Conservation (phyloP, 768 basidiomycete species). For the Lepiota subincarnata region DNA sequence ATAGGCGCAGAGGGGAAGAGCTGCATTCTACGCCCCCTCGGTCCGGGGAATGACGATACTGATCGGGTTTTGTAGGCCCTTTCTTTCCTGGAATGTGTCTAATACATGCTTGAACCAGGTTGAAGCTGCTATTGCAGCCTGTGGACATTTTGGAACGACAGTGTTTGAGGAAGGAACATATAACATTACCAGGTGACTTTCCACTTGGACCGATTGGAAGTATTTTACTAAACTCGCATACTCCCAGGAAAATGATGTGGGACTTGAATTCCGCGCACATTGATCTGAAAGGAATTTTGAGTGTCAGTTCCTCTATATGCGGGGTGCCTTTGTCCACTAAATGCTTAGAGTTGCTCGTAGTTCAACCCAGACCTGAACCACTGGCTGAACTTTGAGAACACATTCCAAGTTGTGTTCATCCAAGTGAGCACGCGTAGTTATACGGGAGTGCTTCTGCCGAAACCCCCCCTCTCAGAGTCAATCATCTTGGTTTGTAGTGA, state of each 20-base stretch:
- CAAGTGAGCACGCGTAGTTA: conserved; percentile 33
- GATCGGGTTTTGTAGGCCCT: conserved; percentile 25
- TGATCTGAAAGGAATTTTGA: conserved; percentile 42
- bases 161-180: conserved; percentile 41
- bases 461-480: conserved; percentile 34
- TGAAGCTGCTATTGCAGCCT: conserved; percentile 42
- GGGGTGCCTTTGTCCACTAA: not conserved
- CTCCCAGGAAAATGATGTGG: conserved; percentile 52
- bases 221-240: not conserved
- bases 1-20: conserved; percentile 18
- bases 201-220: not conserved
- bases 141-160: conserved; percentile 44
- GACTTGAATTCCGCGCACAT: conserved; percentile 38
- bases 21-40: conserved; percentile 30
- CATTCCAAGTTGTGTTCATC: conserved; percentile 59
- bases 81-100: not conserved
- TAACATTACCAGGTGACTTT: conserved; percentile 45
- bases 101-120: conserved; percentile 27
- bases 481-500: conserved; percentile 62
- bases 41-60: conserved; percentile 36
- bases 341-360: conserved; percentile 24
- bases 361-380: conserved; percentile 51
- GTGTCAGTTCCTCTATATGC: conserved; percentile 24
- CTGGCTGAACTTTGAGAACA: conserved; percentile 52
- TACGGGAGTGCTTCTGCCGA: not conserved